A percentile compares a stretch with the other conserved stretches of the same genome.
phyloP scores from a whole-genome alignment of 257 asterid genomes.

The Scutellaria minor region DNA sequence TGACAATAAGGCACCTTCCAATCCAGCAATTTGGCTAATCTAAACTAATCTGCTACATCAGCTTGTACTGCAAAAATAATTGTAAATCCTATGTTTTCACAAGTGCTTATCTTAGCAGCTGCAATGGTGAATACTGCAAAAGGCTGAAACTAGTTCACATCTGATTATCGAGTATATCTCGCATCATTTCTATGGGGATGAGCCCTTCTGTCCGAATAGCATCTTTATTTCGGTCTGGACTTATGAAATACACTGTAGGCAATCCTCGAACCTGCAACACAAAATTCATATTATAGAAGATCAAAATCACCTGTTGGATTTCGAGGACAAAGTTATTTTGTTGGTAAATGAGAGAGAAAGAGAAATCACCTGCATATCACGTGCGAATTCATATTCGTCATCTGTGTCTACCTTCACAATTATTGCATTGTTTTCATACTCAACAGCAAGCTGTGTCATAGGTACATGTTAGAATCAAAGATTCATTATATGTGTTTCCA shows the following conservation, averaged over 20 bases:
- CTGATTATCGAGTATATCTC: constrained; percentile 81
- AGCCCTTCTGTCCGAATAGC: constrained; percentile 98
- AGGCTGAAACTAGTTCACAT: constrained; percentile 51
- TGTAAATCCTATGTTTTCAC: constrained; percentile 33
- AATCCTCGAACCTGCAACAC: constrained; percentile 84
- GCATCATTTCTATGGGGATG: constrained; percentile 88
- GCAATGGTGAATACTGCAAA: background rate
- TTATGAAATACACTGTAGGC: constrained; percentile 86
- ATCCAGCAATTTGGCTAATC: constrained; percentile 15
- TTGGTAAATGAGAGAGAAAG: constrained; percentile 16
- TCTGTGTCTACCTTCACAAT: constrained; percentile 97
- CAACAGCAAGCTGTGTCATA: constrained; percentile 89
- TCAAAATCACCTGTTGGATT: background rate
- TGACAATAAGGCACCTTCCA: no score
- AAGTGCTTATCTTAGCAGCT: constrained; percentile 29
- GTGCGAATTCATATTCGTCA: constrained; percentile 89
- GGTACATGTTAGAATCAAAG: constrained; percentile 25
- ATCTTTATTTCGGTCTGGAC: constrained; percentile 87
- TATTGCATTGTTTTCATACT: constrained; percentile 75
- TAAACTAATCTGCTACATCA: constrained; percentile 29
- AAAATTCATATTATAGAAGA: background rate
- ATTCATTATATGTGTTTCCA: background rate
- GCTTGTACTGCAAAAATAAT: constrained; percentile 18
- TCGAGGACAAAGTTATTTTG: background rate
- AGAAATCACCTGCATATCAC: constrained; percentile 82